phyloP scores from a whole-genome alignment of 78 protist genomes.

The Salpingoeca rosetta region DNA sequence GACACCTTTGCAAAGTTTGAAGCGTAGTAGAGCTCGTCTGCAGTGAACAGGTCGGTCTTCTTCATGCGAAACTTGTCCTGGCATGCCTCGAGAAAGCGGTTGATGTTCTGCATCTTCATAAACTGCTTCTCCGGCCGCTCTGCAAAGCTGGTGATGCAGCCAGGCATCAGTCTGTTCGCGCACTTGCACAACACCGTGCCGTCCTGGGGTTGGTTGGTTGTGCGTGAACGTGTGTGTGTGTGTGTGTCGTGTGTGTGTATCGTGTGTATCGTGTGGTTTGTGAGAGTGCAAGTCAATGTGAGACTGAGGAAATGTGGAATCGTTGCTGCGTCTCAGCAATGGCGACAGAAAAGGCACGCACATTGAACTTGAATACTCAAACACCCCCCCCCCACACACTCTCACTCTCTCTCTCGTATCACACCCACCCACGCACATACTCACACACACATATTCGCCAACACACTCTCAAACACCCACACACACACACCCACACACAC shows the following conservation, averaged over 20 bases:
- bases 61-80: background rate
- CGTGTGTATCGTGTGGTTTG: background rate
- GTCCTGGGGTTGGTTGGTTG: background rate
- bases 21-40: conserved; percentile 2
- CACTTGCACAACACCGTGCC: background rate
- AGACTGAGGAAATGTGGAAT: too few relatives aligned
- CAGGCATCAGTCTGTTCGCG: background rate
- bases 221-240: background rate
- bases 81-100: background rate
- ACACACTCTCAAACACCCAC: too few relatives aligned
- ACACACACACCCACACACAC: too few relatives aligned
- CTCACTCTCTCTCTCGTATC: too few relatives aligned
- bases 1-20: background rate
- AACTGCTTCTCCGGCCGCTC: background rate
- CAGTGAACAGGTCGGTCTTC: background rate
- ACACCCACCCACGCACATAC: too few relatives aligned
- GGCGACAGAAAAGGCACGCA: too few relatives aligned
- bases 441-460: too few relatives aligned
- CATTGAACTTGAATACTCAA: too few relatives aligned
- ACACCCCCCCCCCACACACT: too few relatives aligned
- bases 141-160: background rate
- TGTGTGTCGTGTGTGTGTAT: background rate
- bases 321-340: too few relatives aligned
- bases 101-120: background rate
- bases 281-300: too few relatives aligned